Evolutionary conservation across 768 basidiomycete species (phyloP).

Genomic region (Podaxis mareebaensis): DNA sequence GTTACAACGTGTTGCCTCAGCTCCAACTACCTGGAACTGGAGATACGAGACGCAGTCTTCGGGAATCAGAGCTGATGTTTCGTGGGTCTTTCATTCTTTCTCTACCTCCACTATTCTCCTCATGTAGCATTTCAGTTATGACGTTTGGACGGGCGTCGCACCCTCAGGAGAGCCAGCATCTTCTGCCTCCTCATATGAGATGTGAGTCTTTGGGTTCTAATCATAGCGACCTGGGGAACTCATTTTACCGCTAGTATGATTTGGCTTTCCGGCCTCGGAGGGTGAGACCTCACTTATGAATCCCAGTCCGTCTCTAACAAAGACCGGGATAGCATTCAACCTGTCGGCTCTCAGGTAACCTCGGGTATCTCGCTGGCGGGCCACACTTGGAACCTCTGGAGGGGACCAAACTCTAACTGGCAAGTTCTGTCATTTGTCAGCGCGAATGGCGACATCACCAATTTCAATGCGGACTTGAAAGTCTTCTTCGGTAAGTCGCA

Average conservation of each 20-base stretch:
- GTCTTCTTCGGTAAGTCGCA: conserved; percentile 50
- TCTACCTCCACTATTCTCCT: not conserved
- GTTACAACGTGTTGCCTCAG: conserved; percentile 42
- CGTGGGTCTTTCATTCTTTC: not conserved
- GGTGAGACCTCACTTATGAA: conserved; percentile 29
- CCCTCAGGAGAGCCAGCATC: conserved; percentile 46
- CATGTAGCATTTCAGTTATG: conserved; percentile 36
- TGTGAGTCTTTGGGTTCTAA: conserved; percentile 33
- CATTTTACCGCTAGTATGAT: conserved; percentile 45
- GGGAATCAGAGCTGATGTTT: conserved; percentile 53
- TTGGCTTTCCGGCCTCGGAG: conserved; percentile 58
- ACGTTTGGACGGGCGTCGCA: conserved; percentile 52
- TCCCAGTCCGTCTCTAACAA: not conserved
- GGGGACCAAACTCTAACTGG: conserved; percentile 54
- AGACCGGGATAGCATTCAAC: conserved; percentile 43
- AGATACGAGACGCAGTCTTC: conserved; percentile 41
- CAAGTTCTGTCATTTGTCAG: conserved; percentile 58
- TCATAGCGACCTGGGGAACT: not conserved
- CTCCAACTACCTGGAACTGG: conserved; percentile 56
- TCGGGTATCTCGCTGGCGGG: conserved; percentile 45
- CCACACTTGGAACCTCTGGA: conserved; percentile 58
- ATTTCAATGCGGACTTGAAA: conserved; percentile 54
- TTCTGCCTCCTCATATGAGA: conserved; percentile 49
- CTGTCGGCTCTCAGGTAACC: conserved; percentile 49
- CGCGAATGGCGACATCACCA: conserved; percentile 43